Conservation (phyloP, 1,284 basidiomycete species). For the Xerocomus minutiporus region DNA sequence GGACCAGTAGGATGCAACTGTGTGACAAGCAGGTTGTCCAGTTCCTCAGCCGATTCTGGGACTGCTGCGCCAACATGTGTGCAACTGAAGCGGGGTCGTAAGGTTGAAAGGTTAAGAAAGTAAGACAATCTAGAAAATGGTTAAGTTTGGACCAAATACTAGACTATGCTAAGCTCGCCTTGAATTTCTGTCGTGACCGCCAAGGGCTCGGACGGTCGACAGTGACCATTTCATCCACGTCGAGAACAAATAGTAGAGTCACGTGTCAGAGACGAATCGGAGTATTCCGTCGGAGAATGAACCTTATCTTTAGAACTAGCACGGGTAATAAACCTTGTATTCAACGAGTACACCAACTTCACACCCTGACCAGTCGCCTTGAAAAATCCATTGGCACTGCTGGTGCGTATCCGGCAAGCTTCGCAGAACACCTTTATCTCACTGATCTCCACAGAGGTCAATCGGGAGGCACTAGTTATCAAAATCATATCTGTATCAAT, state of each 20-base stretch:
- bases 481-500: conserved; percentile 19
- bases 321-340: conserved; percentile 27
- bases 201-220: conserved; percentile 38
- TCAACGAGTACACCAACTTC: conserved; percentile 5
- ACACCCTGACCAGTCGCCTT: conserved; percentile 51
- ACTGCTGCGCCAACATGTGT: background rate
- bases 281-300: conserved; percentile 20
- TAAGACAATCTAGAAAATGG: conserved; percentile 6
- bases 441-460: conserved; percentile 58
- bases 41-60: background rate
- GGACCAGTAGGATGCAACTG: background rate
- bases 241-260: background rate
- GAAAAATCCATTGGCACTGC: conserved; percentile 86
- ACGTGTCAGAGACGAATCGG: conserved; percentile 13
- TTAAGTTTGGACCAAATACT: background rate
- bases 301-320: conserved; percentile 30
- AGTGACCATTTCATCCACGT: conserved; percentile 41
- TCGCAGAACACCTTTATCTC: conserved; percentile 7
- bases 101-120: background rate
- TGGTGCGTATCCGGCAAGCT: conserved; percentile 35
- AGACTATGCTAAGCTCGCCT: conserved; percentile 6
- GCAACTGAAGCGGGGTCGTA: conserved; percentile 2
- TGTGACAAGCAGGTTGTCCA: background rate
- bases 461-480: conserved; percentile 72
- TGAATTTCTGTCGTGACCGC: conserved; percentile 26